Evolutionary conservation across 495 filamentous ascomycete genomes (phyloP).

Genomic region (Annulohypoxylon moriforme): DNA sequence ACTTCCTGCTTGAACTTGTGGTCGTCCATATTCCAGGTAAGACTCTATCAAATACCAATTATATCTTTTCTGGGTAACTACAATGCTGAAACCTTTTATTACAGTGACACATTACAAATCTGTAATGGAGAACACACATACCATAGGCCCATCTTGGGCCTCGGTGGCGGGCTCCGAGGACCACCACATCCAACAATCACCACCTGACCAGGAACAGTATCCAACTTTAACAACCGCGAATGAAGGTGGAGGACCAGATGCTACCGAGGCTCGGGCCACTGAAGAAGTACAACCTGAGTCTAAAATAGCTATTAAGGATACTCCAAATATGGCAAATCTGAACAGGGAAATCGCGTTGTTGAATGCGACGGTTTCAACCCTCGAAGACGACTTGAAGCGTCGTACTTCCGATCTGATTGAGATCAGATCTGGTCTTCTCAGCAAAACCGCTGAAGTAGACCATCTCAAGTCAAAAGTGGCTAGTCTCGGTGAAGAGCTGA

Average conservation of each 20-base stretch:
- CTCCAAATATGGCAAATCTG: not conserved
- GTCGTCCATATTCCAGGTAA: too few relatives aligned
- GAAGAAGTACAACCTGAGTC: not conserved
- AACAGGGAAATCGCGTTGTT: not conserved
- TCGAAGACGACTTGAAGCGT: not conserved
- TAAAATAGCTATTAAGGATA: not conserved
- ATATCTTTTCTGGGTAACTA: too few relatives aligned
- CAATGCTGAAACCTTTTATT: too few relatives aligned
- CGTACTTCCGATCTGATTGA: not conserved
- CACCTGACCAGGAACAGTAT: not conserved
- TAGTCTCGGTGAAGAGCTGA: not conserved
- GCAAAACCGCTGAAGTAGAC: not conserved
- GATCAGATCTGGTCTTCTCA: not conserved
- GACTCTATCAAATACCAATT: too few relatives aligned
- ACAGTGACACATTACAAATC: not conserved
- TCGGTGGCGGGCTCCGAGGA: not conserved
- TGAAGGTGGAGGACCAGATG: too few relatives aligned
- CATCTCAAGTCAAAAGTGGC: not conserved
- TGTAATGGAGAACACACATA: not conserved
- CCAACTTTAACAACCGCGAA: too few relatives aligned
- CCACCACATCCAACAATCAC: not conserved
- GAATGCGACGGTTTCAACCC: not conserved
- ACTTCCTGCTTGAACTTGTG: too few relatives aligned
- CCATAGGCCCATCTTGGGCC: not conserved
- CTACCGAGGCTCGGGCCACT: not conserved